Evolutionary conservation across 768 basidiomycete species (phyloP), one percentile per base, ranked within the genome.

Genomic region (Trametes cubensis): DNA sequence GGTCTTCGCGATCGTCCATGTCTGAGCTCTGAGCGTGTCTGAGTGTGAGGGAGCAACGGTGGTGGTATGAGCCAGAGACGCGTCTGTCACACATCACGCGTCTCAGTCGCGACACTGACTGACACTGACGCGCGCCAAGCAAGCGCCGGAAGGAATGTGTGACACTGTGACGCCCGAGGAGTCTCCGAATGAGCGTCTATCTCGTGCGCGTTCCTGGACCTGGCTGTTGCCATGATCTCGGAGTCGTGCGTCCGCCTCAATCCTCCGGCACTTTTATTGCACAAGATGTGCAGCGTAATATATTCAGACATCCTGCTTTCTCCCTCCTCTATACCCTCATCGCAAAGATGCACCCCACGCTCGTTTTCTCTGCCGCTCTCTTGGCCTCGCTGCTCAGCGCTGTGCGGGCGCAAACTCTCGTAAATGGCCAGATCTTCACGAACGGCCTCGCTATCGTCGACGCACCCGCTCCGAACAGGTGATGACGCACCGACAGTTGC

Each of bases 1-100:
- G 89, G 76, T 93, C 89, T 53, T 83, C 79, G 68, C 65, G 61
- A 68, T 84, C 78, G 76, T 90, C 85, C 89, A 91, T 90, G 53
- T 41, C 47, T 38, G 28, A 21, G 30, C n/a, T n/a, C n/a, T n/a
- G n/a, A n/a, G n/a, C n/a, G n/a, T n/a, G n/a, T 6, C 20, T 18
- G 34, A 25, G 42, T 20, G 20, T 13, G 18, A 40, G 57, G 61
- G 72, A 62, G 67, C 64, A 50, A 55, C 46, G 26, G 14, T 26
- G 67, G 42, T 56, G 46, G 40, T 54, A n/a, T 30, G 53, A 59
- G 60, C 45, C 34, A 60, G 66, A 58, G 67, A 62, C 71, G 71
- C 71, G 71, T 66, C 64, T 55, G 63, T 49, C 48, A 63, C 62
- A 51, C 26, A 14, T 64, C 55, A 63, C 67, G 66, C 60, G 60